Evolutionary conservation across 169 alveolate species (phyloP).

Genomic region (Eimeria praecox): DNA sequence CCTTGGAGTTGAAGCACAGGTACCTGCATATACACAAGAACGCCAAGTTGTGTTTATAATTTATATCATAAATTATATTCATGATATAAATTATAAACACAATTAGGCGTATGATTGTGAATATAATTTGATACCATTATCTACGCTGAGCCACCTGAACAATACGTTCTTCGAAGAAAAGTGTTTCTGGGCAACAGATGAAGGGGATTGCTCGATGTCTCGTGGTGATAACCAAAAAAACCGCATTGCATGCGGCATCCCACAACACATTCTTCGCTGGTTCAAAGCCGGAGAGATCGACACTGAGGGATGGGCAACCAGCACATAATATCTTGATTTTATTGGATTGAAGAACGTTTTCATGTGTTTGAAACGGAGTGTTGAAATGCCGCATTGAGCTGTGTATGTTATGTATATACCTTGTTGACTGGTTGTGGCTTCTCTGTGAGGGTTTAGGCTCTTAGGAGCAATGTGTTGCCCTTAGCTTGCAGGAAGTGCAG

Average conservation of each 20-base stretch:
- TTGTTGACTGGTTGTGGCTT: too few relatives aligned
- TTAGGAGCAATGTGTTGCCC: not conserved
- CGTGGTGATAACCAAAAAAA: not conserved
- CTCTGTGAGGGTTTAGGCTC: not conserved
- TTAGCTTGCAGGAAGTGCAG: not conserved
- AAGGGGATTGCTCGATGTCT: constrained; percentile 11
- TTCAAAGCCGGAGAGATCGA: not conserved
- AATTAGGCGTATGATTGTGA: not conserved
- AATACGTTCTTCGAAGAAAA: not conserved
- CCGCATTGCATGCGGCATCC: not conserved
- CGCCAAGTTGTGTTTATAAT: too few relatives aligned
- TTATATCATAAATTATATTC: not conserved
- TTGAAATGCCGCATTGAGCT: not conserved
- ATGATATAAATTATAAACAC: not conserved
- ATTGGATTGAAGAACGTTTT: not conserved
- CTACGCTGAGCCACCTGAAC: not conserved
- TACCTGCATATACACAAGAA: not conserved
- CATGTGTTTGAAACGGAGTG: not conserved
- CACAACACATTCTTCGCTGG: not conserved
- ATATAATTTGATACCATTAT: not conserved
- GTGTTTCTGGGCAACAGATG: not conserved
- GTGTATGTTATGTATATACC: not conserved
- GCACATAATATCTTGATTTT: too few relatives aligned
- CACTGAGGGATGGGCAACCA: too few relatives aligned
- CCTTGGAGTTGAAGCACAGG: constrained; percentile 32